phyloP scores from a whole-genome alignment of 352 stramenopile species.

The Globisporangium camurandrum region DNA sequence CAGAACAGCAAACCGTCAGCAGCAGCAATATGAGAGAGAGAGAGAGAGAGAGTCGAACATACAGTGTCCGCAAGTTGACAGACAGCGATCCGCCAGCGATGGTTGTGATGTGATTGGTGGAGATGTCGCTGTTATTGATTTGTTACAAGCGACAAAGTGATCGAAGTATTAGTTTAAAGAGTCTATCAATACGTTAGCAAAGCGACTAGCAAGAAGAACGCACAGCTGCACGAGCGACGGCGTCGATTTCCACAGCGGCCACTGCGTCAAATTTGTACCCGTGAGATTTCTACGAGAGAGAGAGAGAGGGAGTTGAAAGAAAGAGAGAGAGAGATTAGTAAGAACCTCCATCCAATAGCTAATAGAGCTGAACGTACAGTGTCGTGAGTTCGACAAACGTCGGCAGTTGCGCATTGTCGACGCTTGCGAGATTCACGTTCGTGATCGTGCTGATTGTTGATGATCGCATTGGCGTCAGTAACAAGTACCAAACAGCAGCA shows the following conservation, averaged over 20 bases:
- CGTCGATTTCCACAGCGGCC: constrained; percentile 9
- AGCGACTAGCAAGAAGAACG: background rate
- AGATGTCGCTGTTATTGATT: constrained; percentile 4
- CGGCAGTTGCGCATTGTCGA: background rate
- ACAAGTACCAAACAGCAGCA: no score
- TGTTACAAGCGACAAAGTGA: background rate
- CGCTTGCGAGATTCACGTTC: constrained; percentile 10
- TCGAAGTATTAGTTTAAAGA: no score
- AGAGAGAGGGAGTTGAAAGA: no score
- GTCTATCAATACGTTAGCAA: background rate
- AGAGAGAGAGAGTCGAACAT: background rate
- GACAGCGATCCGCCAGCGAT: constrained; percentile 6
- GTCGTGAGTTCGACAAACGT: constrained; percentile 4
- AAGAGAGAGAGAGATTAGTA: no score
- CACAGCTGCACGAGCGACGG: constrained; percentile 10
- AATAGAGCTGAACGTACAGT: constrained; percentile 6
- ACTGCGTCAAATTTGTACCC: constrained; percentile 3
- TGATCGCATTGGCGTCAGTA: no score
- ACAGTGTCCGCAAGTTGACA: constrained; percentile 6
- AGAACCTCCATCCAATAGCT: no score
- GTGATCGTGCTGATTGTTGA: constrained; percentile 8
- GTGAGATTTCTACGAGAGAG: constrained; percentile 5
- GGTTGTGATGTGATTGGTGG: constrained; percentile 3
- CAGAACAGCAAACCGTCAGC: background rate
- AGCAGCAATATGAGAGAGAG: background rate